These are phyloP conservation scores for Rickenella mellea DNA, from an alignment of 768 basidiomycete species.

Conservation along the genomic window DNA sequence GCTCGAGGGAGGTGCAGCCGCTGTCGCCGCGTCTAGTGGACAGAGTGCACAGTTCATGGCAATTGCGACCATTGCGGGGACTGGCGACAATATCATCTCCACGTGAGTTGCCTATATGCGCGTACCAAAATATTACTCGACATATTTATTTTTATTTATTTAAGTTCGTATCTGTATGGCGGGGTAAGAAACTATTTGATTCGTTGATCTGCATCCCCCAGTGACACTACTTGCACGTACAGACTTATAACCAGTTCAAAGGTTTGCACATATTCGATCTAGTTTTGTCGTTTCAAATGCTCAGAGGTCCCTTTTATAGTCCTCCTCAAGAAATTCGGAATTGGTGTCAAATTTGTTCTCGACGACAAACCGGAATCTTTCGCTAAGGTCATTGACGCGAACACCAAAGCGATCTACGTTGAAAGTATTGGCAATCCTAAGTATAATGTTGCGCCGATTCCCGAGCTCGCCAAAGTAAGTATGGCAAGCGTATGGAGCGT, in stretches of 20 bases:
- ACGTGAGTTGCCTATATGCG: conserved; percentile 32
- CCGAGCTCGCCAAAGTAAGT: conserved; percentile 55
- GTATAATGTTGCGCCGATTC: conserved; percentile 56
- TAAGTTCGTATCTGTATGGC: conserved; percentile 56
- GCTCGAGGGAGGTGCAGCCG: conserved; percentile 72
- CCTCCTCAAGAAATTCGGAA: conserved; percentile 59
- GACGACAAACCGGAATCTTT: conserved; percentile 48
- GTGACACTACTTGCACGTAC: too few species aligned
- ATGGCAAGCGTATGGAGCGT: not conserved
- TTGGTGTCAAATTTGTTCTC: conserved; percentile 54
- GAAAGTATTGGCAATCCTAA: conserved; percentile 79
- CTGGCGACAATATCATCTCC: conserved; percentile 74
- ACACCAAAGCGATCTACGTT: conserved; percentile 68
- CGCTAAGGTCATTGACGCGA: conserved; percentile 60
- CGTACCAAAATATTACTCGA: not conserved
- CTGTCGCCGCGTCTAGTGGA: conserved; percentile 65
- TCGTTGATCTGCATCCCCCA: not conserved
- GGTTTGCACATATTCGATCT: conserved; percentile 18
- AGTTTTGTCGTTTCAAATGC: not conserved
- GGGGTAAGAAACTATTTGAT: conserved; percentile 35
- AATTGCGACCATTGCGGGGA: conserved; percentile 45
- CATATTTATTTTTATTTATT: not conserved
- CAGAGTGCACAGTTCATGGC: conserved; percentile 74
- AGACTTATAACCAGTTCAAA: conserved; percentile 73
- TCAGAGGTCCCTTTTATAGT: conserved; percentile 26